Evolutionary conservation across 306 rosid species (phyloP).

Genomic region (Lathyrus oleraceus): DNA sequence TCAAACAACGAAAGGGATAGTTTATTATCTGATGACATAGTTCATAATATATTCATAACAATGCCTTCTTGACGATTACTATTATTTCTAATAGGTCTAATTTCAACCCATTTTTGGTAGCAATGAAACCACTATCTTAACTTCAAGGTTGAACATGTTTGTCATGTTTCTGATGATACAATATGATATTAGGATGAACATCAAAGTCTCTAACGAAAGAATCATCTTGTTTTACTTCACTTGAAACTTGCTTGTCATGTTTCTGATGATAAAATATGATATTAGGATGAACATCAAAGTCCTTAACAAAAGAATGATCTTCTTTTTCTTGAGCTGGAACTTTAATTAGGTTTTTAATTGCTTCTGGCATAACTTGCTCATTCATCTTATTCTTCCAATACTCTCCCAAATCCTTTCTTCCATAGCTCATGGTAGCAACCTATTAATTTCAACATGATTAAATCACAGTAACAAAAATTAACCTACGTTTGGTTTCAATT

Average conservation of each 20-base stretch:
- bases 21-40: no score
- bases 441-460: slow-evolving; percentile 31
- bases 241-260: no score
- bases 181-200: slow-evolving; percentile 46
- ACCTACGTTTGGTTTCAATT: not conserved
- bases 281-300: no score
- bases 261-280: no score
- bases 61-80: no score
- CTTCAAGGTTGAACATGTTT: no score
- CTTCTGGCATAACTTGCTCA: slow-evolving; percentile 63
- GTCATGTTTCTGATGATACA: slow-evolving; percentile 38
- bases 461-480: not conserved
- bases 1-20: no score
- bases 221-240: no score
- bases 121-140: not conserved
- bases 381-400: slow-evolving; percentile 66
- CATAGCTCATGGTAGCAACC: slow-evolving; percentile 42
- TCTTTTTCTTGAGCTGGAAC: slow-evolving; percentile 30
- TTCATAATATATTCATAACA: no score
- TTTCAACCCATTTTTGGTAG: not conserved
- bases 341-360: slow-evolving; percentile 46
- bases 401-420: slow-evolving; percentile 51
- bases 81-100: not conserved
- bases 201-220: no score
- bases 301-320: slow-evolving; percentile 39